Conservation (phyloP, 768 basidiomycete genomes). For the Xerocomus spinulosus region DNA sequence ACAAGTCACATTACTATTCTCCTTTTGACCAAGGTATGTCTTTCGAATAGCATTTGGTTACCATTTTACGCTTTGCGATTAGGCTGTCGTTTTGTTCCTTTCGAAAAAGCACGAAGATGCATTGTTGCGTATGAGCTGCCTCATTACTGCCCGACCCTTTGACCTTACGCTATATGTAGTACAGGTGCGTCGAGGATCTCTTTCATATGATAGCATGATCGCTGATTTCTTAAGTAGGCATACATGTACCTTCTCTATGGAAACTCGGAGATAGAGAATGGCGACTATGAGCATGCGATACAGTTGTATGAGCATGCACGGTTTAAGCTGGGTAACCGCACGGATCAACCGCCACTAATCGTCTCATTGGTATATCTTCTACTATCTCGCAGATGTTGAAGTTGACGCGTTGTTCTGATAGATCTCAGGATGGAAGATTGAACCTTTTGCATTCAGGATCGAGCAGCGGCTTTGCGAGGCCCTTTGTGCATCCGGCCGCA, state of each 20-base stretch:
- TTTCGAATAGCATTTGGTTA: neutral
- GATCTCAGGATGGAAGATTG: conserved; percentile 5
- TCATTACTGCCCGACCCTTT: neutral
- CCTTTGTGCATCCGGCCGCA: neutral
- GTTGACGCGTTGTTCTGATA: neutral
- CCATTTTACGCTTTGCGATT: neutral
- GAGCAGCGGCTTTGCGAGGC: neutral
- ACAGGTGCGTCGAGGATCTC: neutral
- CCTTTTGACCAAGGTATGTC: neutral
- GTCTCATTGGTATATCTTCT: neutral
- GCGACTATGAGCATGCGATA: neutral
- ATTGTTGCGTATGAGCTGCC: neutral
- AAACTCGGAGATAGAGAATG: neutral
- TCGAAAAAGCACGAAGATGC: conserved; percentile 3
- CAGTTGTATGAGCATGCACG: neutral
- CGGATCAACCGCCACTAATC: neutral
- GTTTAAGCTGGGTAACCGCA: neutral
- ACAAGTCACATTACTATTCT: neutral
- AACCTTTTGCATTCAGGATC: neutral
- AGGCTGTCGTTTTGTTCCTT: conserved; percentile 7
- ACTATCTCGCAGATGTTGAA: no score
- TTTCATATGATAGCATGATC: neutral
- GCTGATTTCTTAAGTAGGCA: neutral
- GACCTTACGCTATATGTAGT: neutral
- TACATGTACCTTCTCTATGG: neutral